Conservation (phyloP, 129 eudicot species). For the Heracleum sosnowskyi region DNA sequence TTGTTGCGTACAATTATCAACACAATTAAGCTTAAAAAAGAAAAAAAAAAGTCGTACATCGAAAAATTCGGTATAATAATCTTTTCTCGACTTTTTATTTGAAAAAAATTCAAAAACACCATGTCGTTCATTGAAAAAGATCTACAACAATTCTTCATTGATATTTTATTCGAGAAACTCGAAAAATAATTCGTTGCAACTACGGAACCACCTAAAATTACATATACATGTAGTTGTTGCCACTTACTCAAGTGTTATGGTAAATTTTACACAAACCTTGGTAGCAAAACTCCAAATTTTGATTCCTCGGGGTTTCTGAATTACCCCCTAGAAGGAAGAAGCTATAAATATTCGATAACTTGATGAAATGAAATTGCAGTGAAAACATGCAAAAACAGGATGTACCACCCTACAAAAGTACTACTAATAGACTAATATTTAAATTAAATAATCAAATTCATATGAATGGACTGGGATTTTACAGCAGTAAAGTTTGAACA, state of each 20-base stretch:
- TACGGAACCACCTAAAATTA: too few species aligned
- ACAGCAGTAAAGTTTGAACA: not conserved
- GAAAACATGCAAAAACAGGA: not conserved
- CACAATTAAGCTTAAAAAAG: too few species aligned
- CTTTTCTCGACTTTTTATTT: too few species aligned
- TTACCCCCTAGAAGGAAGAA: not conserved
- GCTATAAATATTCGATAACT: not conserved
- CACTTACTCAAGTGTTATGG: not conserved
- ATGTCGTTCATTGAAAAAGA: too few species aligned
- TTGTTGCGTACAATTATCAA: too few species aligned
- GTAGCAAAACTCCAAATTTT: not conserved
- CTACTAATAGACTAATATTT: not conserved
- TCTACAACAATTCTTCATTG: too few species aligned
- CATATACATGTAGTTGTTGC: not conserved
- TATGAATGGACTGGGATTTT: not conserved
- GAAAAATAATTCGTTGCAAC: too few species aligned
- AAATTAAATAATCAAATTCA: not conserved
- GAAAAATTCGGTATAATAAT: too few species aligned
- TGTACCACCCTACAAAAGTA: not conserved
- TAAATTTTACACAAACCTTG: not conserved
- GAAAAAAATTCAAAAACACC: too few species aligned
- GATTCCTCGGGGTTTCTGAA: not conserved
- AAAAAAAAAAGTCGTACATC: too few species aligned
- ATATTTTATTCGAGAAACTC: too few species aligned
- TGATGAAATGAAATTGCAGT: not conserved